Evolutionary conservation across 169 alveolate genomes (phyloP), one percentile per base, ranked within the genome.

Genomic region (Eimeria acervulina): DNA sequence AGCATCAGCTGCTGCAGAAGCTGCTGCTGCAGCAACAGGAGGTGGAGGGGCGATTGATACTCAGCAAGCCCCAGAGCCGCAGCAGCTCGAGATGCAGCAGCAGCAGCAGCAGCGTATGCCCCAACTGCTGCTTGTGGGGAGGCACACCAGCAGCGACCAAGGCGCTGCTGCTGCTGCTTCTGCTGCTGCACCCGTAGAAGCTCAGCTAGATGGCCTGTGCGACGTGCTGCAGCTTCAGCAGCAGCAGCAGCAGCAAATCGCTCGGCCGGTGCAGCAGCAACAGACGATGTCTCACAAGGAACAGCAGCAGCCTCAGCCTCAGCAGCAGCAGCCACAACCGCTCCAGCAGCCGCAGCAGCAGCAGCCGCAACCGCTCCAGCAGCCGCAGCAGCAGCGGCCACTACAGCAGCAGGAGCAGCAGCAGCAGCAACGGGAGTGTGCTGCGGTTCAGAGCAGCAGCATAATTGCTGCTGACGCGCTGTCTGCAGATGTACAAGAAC

Each of bases 321-420:
- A 31, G 31, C 89, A 80, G 68, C 61, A 19, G 38, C 89, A 72
- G 68, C n/a, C n/a, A n/a, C n/a, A n/a, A n/a, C n/a, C n/a, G n/a
- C n/a, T n/a, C n/a, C 89, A 42, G 89, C 89, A 44, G 89, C 89
- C 42, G 89, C 89, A 80, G 89, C 89, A 80, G 68, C 89, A 80
- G 40, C 4, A 80, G 89, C 33, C 15, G 89, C 68, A 80, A 68
- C 89, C 6, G 59, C 89, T 19, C 31, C 33, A 40, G 89, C 68
- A 80, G 89, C 89, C 6, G 59, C 89, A 38, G 28, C 40, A 42
- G 66, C 28, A 36, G 59, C 68, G 21, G 17, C 63, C 17, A 40
- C 40, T 21, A 68, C 52, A 31, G 31, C 89, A 80, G 68, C 61
- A 19, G 38, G 68, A 72, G 68, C 89, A 42, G 89, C 89, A 44